Conservation (phyloP, 441 rosid genomes). For the Populus trichocarpa region DNA sequence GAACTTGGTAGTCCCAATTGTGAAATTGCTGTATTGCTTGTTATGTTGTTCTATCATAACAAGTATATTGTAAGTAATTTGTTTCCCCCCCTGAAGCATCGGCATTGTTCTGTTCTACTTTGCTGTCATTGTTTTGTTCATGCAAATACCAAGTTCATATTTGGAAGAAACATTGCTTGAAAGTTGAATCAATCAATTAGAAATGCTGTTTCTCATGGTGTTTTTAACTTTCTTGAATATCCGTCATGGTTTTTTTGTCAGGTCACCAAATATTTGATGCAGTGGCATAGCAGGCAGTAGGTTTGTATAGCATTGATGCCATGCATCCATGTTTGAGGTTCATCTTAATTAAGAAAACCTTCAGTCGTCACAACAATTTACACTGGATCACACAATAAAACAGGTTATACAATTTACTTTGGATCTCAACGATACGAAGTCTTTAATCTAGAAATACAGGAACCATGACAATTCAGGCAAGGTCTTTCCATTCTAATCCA, state of each 20-base stretch:
- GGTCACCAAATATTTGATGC: background rate
- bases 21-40: conserved; percentile 3
- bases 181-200: background rate
- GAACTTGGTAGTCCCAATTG: conserved; percentile 17
- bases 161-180: background rate
- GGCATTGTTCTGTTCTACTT: background rate
- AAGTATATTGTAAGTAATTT: background rate
- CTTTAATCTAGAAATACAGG: conserved; percentile 10
- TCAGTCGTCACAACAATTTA: conserved; percentile 4
- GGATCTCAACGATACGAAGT: conserved; percentile 3
- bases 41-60: background rate
- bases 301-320: background rate
- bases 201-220: background rate
- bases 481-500: background rate
- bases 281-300: background rate
- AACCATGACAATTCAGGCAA: background rate
- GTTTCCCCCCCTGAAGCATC: background rate
- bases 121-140: no score
- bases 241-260: no score
- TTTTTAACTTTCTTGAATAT: background rate
- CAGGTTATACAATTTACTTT: background rate
- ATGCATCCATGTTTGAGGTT: background rate
- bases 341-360: background rate
- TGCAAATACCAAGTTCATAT: background rate
- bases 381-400: conserved; percentile 3